A percentile compares a stretch with the other conserved stretches of the same genome.
phyloP scores from a whole-genome alignment of 129 eudicot species.

The Logfia minima region DNA sequence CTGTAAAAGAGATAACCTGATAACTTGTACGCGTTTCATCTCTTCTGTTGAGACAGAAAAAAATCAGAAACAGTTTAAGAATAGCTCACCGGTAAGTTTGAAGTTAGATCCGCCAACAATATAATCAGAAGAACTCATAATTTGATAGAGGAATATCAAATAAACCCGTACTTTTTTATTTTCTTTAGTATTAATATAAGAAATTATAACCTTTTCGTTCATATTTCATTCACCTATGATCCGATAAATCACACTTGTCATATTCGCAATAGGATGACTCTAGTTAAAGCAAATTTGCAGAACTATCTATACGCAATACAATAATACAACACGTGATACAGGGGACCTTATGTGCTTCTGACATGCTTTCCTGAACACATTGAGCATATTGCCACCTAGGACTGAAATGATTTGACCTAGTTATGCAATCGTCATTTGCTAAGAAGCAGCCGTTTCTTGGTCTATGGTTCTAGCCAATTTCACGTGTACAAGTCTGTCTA shows the following conservation, averaged over 20 bases:
- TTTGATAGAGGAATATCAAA: background rate
- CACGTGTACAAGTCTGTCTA: constrained; percentile 83
- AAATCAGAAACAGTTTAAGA: background rate
- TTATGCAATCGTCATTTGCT: constrained; percentile 12
- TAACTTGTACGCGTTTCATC: too few species aligned
- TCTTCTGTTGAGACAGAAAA: too few species aligned
- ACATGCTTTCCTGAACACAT: constrained; percentile 2
- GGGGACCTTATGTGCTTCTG: constrained; percentile 13
- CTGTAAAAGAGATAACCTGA: too few species aligned
- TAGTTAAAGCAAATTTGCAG: constrained; percentile 6
- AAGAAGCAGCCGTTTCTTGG: constrained; percentile 31
- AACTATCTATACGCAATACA: constrained; percentile 26
- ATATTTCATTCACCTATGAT: background rate
- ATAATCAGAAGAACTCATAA: background rate
- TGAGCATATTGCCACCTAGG: background rate
- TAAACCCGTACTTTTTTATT: background rate
- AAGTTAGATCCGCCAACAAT: background rate
- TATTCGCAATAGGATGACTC: background rate
- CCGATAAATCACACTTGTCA: constrained; percentile 12
- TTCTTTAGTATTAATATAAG: background rate
- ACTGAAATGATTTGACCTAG: constrained; percentile 8
- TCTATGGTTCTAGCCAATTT: constrained; percentile 63
- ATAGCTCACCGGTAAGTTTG: background rate
- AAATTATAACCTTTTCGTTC: background rate
- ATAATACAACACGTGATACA: constrained; percentile 28